Evolutionary conservation across 345 rosid species (phyloP).

Genomic region (Boechera divaricarpa): DNA sequence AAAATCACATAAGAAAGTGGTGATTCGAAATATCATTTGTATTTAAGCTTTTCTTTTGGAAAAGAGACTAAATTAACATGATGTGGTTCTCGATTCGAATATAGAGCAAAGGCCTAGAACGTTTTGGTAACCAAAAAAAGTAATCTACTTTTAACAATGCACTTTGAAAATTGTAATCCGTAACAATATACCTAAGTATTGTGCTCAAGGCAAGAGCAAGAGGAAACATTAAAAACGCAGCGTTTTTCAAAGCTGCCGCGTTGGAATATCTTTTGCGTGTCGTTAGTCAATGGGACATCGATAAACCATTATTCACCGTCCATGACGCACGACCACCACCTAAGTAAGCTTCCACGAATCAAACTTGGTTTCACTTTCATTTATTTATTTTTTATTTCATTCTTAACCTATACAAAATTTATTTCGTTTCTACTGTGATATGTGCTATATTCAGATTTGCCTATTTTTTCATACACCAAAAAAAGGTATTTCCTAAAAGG

Average conservation of each 20-base stretch:
- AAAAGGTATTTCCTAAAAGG: not conserved
- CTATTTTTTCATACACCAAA: too few species aligned
- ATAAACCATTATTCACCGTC: constrained; percentile 1
- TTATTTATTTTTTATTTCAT: not conserved
- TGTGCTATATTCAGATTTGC: not conserved
- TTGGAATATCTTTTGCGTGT: constrained; percentile 7
- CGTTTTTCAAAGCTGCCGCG: constrained; percentile 6
- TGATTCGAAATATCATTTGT: too few species aligned
- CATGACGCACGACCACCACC: not conserved
- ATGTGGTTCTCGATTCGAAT: too few species aligned
- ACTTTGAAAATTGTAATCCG: too few species aligned
- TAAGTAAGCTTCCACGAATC: not conserved
- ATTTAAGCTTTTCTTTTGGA: too few species aligned
- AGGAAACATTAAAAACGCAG: constrained; percentile 4
- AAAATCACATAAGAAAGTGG: too few species aligned
- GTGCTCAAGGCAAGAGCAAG: not conserved
- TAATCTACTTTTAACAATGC: too few species aligned
- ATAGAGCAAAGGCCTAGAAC: too few species aligned
- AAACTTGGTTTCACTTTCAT: not conserved
- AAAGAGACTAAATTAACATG: too few species aligned
- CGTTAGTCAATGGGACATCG: constrained; percentile 17
- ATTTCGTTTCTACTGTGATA: not conserved
- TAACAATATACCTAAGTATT: too few species aligned
- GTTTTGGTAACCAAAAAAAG: too few species aligned
- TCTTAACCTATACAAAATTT: not conserved